These are phyloP conservation scores for Aspergillus pseudotamarii DNA, from an alignment of 2,329 filamentous ascomycete genomes.

Conservation along the genomic window DNA sequence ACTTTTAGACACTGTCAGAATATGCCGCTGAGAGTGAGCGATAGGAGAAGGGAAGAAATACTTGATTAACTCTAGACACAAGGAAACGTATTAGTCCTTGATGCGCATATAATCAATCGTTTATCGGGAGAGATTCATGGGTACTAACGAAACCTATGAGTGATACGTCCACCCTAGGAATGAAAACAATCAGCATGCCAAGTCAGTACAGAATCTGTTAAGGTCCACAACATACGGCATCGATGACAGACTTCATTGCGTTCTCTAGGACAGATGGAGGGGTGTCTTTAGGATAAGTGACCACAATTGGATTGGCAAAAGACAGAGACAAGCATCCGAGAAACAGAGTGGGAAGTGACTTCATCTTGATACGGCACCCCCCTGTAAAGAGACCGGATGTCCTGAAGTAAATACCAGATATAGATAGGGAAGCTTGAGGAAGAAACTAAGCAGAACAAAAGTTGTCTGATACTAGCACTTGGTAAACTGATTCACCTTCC, in stretches of 20 bases:
- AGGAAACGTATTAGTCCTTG: constrained; percentile 15
- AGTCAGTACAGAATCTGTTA: not conserved
- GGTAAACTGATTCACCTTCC: not conserved
- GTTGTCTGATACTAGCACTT: not conserved
- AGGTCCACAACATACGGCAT: constrained; percentile 55
- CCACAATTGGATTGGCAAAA: constrained; percentile 74
- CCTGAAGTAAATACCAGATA: not conserved
- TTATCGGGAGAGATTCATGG: constrained; percentile 8
- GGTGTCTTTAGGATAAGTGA: constrained; percentile 73
- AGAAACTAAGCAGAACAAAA: not conserved
- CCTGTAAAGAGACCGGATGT: not conserved
- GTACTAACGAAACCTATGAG: constrained; percentile 74
- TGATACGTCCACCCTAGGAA: constrained; percentile 68
- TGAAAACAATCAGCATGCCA: not conserved
- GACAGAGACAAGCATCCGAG: constrained; percentile 62
- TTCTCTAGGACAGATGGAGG: constrained; percentile 68
- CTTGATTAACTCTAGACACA: constrained; percentile 44
- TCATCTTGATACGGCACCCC: constrained; percentile 56
- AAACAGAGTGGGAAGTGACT: constrained; percentile 61
- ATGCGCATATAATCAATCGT: not conserved
- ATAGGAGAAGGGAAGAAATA: constrained; percentile 26
- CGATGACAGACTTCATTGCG: constrained; percentile 70
- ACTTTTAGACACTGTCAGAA: constrained; percentile 47
- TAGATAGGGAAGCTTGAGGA: not conserved
- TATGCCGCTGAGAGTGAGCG: constrained; percentile 8